Evolutionary conservation across 192 early-diverging fungal species (phyloP).

Genomic region (Spizellomyces sp.): DNA sequence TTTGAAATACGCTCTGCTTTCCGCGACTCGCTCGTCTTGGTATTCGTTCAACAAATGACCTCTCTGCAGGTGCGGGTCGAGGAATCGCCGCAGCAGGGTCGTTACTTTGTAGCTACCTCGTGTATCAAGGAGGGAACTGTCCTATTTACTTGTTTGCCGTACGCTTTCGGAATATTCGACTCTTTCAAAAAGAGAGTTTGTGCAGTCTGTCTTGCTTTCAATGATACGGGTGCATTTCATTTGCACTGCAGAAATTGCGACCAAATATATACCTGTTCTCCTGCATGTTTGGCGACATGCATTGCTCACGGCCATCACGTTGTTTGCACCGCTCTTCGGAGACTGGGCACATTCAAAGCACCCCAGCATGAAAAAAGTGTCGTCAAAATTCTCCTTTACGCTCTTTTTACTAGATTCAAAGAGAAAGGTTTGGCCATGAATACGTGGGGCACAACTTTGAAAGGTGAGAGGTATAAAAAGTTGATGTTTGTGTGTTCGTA

Average conservation of each 20-base stretch:
- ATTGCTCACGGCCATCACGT: slow-evolving; percentile 39
- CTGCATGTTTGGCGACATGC: slow-evolving; percentile 39
- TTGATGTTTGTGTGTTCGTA: neutral
- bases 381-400: slow-evolving; percentile 54
- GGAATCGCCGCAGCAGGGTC: slow-evolving; percentile 16
- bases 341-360: slow-evolving; percentile 62
- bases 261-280: slow-evolving; percentile 55
- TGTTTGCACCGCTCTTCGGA: slow-evolving; percentile 55
- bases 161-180: slow-evolving; percentile 54
- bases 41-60: too few relatives aligned
- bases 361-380: slow-evolving; percentile 67
- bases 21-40: neutral
- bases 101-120: slow-evolving; percentile 15
- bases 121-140: slow-evolving; percentile 6
- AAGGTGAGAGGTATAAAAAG: neutral
- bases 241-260: slow-evolving; percentile 61
- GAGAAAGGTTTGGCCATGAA: neutral
- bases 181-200: slow-evolving; percentile 64
- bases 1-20: too few relatives aligned
- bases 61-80: neutral
- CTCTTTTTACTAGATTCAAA: slow-evolving; percentile 10
- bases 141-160: slow-evolving; percentile 21
- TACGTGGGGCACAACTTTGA: neutral
- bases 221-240: slow-evolving; percentile 49
- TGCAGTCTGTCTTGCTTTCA: slow-evolving; percentile 60